phyloP scores from a whole-genome alignment of 2,329 filamentous ascomycete species.

The Aureobasidium sp. region DNA sequence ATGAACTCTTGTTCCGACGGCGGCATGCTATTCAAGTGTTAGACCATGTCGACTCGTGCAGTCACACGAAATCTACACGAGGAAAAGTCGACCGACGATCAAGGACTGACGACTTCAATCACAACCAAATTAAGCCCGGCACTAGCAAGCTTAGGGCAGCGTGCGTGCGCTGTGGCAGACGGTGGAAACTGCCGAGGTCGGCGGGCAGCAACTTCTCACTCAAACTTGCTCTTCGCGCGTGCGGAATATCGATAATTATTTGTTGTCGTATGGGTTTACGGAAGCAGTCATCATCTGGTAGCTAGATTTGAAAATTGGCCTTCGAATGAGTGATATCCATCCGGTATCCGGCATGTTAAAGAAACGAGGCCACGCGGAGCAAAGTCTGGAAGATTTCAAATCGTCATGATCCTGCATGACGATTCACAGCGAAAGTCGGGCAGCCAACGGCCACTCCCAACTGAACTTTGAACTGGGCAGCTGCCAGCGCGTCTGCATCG shows the following conservation, averaged over 20 bases:
- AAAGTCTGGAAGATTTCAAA: neutral
- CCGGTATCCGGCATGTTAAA: neutral
- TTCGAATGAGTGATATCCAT: neutral
- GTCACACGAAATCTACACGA: conserved; percentile 3
- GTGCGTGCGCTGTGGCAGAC: neutral
- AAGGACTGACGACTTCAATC: conserved; percentile 4
- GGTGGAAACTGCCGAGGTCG: conserved; percentile 1
- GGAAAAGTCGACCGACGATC: conserved; percentile 1
- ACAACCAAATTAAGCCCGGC: conserved; percentile 2
- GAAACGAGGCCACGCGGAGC: neutral
- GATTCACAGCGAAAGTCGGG: neutral
- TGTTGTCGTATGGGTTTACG: neutral
- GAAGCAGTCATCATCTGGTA: neutral
- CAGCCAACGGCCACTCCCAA: too few species aligned
- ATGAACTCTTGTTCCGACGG: neutral
- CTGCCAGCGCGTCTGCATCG: neutral
- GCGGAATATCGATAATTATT: neutral
- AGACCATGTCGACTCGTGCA: conserved; percentile 3
- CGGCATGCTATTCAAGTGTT: neutral
- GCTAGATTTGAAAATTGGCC: neutral
- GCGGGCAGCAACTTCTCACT: neutral
- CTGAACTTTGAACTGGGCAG: neutral
- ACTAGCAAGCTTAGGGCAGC: conserved; percentile 3
- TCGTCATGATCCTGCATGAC: neutral
- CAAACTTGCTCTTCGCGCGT: neutral